A percentile compares a stretch with the other conserved stretches of the same genome.
These are phyloP conservation scores for Cladophialophora chaetospira DNA, from an alignment of 2,329 filamentous ascomycete species.

Conservation along the genomic window DNA sequence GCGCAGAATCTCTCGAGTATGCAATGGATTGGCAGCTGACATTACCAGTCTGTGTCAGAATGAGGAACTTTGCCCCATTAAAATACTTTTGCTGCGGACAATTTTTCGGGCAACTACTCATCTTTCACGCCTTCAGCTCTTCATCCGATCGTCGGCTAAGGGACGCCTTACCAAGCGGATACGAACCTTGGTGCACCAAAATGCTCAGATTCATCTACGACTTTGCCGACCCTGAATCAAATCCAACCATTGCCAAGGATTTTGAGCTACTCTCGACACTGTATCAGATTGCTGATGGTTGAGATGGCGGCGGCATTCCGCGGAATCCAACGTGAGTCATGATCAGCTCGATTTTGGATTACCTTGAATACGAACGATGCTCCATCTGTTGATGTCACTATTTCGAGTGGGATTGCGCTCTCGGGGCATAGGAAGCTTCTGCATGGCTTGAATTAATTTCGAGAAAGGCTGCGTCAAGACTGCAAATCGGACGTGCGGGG, in stretches of 20 bases:
- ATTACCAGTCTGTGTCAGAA: constrained; percentile 42
- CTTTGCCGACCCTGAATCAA: constrained; percentile 37
- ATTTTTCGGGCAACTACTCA: constrained; percentile 46
- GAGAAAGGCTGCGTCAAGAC: too few relatives aligned
- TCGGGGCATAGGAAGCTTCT: too few relatives aligned
- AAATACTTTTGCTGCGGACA: constrained; percentile 46
- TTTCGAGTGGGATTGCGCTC: too few relatives aligned
- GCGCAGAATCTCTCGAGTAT: constrained; percentile 42
- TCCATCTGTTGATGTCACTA: too few relatives aligned
- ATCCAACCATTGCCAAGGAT: constrained; percentile 45
- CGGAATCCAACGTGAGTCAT: too few relatives aligned
- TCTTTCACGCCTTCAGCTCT: constrained; percentile 46
- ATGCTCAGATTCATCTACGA: constrained; percentile 46
- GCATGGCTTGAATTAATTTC: too few relatives aligned
- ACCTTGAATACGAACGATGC: too few relatives aligned
- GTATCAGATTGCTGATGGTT: constrained; percentile 19
- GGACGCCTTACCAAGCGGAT: constrained; percentile 41
- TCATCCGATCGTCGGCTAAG: constrained; percentile 41
- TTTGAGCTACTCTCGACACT: constrained; percentile 39
- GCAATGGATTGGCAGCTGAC: constrained; percentile 47
- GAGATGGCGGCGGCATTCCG: background rate
- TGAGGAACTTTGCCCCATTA: constrained; percentile 48
- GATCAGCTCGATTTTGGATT: background rate
- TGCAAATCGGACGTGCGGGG: too few relatives aligned
- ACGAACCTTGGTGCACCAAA: constrained; percentile 45